A percentile compares a stretch with the other conserved stretches of the same genome.
Conservation (phyloP, 345 rosid genomes). For the Eutrema heterophyllum region DNA sequence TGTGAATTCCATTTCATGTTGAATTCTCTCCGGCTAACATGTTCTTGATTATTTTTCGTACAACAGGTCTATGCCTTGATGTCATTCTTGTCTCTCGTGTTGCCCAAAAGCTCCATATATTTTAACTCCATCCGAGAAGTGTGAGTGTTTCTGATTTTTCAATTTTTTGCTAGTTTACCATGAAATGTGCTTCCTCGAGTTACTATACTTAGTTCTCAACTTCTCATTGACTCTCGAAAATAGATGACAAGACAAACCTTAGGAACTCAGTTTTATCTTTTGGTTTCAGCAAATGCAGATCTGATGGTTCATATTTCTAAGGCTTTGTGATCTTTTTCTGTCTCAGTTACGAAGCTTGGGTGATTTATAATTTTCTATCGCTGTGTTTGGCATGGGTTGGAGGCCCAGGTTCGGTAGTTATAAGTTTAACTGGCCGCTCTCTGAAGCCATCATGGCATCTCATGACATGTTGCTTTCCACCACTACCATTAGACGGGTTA, state of each 20-base stretch:
- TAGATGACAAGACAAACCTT: background rate
- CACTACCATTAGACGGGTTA: conserved; percentile 86
- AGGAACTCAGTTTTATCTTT: background rate
- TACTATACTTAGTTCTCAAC: background rate
- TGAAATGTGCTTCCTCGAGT: background rate
- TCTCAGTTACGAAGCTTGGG: conserved; percentile 98
- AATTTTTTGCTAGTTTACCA: background rate
- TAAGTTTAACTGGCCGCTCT: conserved; percentile 82
- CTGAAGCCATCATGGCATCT: conserved; percentile 76
- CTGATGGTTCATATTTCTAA: conserved; percentile 1
- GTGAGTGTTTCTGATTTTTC: conserved; percentile 46
- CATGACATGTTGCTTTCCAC: conserved; percentile 94
- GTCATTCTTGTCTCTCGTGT: conserved; percentile 82
- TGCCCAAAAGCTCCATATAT: conserved; percentile 72
- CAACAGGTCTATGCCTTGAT: conserved; percentile 81
- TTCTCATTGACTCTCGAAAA: conserved; percentile 1
- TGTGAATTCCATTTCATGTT: background rate
- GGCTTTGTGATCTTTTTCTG: background rate
- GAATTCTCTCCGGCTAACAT: background rate
- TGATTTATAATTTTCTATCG: conserved; percentile 87
- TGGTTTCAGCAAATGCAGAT: conserved; percentile 7
- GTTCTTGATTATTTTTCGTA: background rate
- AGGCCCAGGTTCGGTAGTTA: conserved; percentile 92
- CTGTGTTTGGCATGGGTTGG: conserved; percentile 98
- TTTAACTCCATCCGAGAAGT: conserved; percentile 95